Evolutionary conservation across 768 basidiomycete genomes (phyloP).

Genomic region (Lentinula sp.): DNA sequence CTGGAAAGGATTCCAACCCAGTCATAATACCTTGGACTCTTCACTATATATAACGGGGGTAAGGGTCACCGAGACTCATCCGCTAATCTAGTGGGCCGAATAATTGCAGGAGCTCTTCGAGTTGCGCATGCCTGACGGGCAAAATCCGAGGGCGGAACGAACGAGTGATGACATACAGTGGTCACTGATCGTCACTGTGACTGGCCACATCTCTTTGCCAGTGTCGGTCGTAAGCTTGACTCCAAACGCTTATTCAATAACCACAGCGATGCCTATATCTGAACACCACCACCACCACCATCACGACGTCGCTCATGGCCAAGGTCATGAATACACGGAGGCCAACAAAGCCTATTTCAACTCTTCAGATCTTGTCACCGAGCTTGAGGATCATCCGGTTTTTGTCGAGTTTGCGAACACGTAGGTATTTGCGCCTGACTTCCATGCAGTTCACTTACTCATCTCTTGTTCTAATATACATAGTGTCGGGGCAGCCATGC

Average conservation of each 20-base stretch:
- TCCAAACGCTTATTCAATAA: neutral
- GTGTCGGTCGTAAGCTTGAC: no score
- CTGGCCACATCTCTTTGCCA: no score
- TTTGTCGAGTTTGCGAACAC: slow-evolving; percentile 10
- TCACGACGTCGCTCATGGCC: neutral
- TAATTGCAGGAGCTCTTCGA: no score
- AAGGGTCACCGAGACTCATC: no score
- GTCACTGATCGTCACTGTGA: no score
- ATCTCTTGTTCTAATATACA: neutral
- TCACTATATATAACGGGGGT: no score
- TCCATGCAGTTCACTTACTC: neutral
- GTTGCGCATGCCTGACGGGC: no score
- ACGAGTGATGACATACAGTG: no score
- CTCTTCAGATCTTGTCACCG: slow-evolving; percentile 4
- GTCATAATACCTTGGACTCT: no score
- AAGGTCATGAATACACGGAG: slow-evolving; percentile 18
- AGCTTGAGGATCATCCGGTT: slow-evolving; percentile 11
- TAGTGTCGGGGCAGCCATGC: slow-evolving; percentile 32
- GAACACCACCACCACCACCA: neutral
- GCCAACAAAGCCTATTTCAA: slow-evolving; percentile 19
- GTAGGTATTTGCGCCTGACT: neutral
- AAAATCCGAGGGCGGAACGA: no score
- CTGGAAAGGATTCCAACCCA: no score
- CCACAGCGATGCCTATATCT: neutral
- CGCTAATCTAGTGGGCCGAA: no score